Evolutionary conservation across 495 filamentous ascomycete genomes (phyloP), one percentile per base, ranked within the genome.

Genomic region (Durotheca rogersii): DNA sequence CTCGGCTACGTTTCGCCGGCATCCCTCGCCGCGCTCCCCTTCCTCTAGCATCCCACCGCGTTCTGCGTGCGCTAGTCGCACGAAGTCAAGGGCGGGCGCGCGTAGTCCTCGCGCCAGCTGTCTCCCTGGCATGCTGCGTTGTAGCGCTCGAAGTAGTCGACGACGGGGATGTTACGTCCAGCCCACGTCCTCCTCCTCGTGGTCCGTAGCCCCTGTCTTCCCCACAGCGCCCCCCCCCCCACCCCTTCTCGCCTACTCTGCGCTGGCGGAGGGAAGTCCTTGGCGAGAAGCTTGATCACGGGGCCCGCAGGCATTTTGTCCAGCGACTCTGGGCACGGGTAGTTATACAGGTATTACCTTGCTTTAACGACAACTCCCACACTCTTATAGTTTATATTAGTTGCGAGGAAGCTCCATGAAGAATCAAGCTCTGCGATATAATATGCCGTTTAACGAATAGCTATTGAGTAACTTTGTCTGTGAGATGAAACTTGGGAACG

Each of bases 101-200:
- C 33, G 18, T 36, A 36, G 33, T 15, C 10, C 33, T 36, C 33
- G 14, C 18, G 18, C 33, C 33, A 36, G 18, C 18, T 10, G 14
- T 36, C 33, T 4, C 12, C 33, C 16, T 36, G 12, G 10, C 33
- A 36, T 15, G 18, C 6, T 12, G 10, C 33, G 14, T 36, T 36
- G 14, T 36, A 36, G 6, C 18, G 14, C 33, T 36, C 33, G 18
- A 36, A 12, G 18, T 36, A 36, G 10, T 36, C 33, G 15, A 36
- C 33, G 14, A 36, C 33, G 18, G 33, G 33, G 9, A 36, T 36
- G 14, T n/a, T 36, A 36, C 33, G 18, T 36, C 33, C 33, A 36
- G 33, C 33, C 33, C 33, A 36, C 33, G 15, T 36, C 33, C 12
- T 36, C 15, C 18, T 36, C 33, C 33, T 36, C 33, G 15, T 16